These are phyloP conservation scores for Populus davidiana DNA, from an alignment of 345 rosid species.

Conservation along the genomic window DNA sequence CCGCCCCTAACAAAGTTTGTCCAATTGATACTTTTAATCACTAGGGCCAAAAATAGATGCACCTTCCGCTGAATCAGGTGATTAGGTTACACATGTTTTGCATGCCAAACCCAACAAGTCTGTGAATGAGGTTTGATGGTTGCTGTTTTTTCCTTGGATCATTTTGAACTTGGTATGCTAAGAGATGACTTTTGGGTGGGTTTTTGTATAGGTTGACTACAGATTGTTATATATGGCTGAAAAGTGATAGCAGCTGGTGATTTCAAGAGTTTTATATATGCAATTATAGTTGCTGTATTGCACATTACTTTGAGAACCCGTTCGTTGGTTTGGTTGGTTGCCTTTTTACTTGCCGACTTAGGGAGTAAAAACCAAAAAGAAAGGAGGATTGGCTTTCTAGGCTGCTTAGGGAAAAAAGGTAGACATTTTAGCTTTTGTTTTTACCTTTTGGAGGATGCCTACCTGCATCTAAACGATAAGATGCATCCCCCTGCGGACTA, in stretches of 20 bases:
- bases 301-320: not conserved
- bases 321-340: not conserved
- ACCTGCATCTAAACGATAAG: not conserved
- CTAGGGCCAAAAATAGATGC: slow-evolving; percentile 25
- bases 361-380: not conserved
- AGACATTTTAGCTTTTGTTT: not conserved
- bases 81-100: slow-evolving; percentile 24
- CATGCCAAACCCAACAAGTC: slow-evolving; percentile 20
- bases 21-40: slow-evolving; percentile 9
- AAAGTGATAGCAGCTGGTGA: slow-evolving; percentile 16
- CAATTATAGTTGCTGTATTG: slow-evolving; percentile 17
- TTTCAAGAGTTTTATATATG: slow-evolving; percentile 33
- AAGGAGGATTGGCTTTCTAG: not conserved
- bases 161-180: slow-evolving; percentile 33
- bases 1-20: slow-evolving; percentile 37
- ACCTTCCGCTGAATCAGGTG: slow-evolving; percentile 25
- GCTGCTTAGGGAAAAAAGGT: not conserved
- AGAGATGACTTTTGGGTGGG: slow-evolving; percentile 39
- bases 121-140: slow-evolving; percentile 53
- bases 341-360: not conserved
- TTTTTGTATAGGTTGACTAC: slow-evolving; percentile 57
- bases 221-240: slow-evolving; percentile 34
- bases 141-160: slow-evolving; percentile 27
- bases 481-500: not conserved
- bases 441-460: not conserved